Conservation (phyloP, 2,329 filamentous ascomycete genomes). For the Plectosphaerella plurivora region DNA sequence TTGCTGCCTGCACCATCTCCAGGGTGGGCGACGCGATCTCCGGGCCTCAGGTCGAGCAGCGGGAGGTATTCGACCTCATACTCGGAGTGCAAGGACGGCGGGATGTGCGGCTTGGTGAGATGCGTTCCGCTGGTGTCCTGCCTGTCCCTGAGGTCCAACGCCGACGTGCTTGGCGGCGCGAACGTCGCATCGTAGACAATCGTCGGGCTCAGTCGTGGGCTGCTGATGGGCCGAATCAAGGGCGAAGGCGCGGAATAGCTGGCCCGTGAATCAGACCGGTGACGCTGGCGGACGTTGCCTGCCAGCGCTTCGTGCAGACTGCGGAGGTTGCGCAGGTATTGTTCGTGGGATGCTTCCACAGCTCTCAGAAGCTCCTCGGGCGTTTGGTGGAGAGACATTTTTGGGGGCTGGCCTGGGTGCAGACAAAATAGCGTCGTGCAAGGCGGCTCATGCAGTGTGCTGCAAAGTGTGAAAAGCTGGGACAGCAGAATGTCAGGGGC, state of each 20-base stretch:
- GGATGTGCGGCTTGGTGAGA: conserved; percentile 5
- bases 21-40: neutral
- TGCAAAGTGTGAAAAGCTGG: neutral
- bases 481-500: no score
- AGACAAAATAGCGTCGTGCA: neutral
- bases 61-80: conserved; percentile 13
- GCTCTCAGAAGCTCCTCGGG: conserved; percentile 27
- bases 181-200: conserved; percentile 5
- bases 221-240: conserved; percentile 35
- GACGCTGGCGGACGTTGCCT: conserved; percentile 2
- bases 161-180: conserved; percentile 8
- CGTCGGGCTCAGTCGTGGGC: conserved; percentile 7
- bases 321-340: conserved; percentile 23
- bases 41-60: conserved; percentile 6
- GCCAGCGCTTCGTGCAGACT: conserved; percentile 21
- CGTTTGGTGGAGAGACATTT: conserved; percentile 14
- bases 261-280: conserved; percentile 2
- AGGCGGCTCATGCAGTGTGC: neutral
- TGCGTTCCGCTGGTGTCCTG: neutral
- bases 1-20: neutral
- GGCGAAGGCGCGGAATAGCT: conserved; percentile 35
- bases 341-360: conserved; percentile 27
- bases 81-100: conserved; percentile 13
- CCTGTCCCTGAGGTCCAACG: neutral
- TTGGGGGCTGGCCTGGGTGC: neutral